These are phyloP conservation scores for Penicillium oxalicum DNA, from an alignment of 2,329 filamentous ascomycete genomes.

Conservation along the genomic window DNA sequence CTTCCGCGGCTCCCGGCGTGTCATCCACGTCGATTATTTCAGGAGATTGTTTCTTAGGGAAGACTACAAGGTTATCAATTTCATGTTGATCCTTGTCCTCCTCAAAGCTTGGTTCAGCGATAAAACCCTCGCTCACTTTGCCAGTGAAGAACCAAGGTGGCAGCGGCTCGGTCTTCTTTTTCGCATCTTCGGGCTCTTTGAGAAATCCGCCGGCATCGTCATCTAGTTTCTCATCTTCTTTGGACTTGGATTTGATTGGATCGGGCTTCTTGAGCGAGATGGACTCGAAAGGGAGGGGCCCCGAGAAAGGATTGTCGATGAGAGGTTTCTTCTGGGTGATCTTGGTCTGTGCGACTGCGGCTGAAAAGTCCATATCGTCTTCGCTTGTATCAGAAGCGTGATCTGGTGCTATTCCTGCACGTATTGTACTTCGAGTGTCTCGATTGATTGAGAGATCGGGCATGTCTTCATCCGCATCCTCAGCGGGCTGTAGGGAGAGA, in stretches of 20 bases:
- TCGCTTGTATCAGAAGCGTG: slow-evolving; percentile 50
- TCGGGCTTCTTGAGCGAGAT: slow-evolving; percentile 57
- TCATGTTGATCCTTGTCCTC: slow-evolving; percentile 12
- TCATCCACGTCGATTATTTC: slow-evolving; percentile 39
- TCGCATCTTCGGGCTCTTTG: slow-evolving; percentile 36
- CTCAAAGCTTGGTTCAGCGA: slow-evolving; percentile 19
- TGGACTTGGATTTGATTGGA: slow-evolving; percentile 33
- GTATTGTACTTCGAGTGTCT: slow-evolving; percentile 44
- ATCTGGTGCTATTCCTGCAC: slow-evolving; percentile 23
- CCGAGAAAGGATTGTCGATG: slow-evolving; percentile 57
- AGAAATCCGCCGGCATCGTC: slow-evolving; percentile 60
- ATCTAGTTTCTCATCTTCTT: slow-evolving; percentile 49
- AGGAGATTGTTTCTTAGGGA: slow-evolving; percentile 28
- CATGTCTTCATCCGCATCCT: slow-evolving; percentile 38
- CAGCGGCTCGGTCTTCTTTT: slow-evolving; percentile 30
- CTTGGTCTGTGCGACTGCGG: slow-evolving; percentile 67
- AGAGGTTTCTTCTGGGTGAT: slow-evolving; percentile 46
- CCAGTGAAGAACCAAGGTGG: slow-evolving; percentile 44
- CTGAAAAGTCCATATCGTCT: slow-evolving; percentile 70
- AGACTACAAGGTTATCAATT: slow-evolving; percentile 21
- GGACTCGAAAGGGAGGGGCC: slow-evolving; percentile 83
- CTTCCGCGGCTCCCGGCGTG: slow-evolving; percentile 21
- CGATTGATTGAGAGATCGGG: slow-evolving; percentile 29
- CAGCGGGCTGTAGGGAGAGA: slow-evolving; percentile 61
- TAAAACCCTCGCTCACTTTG: slow-evolving; percentile 29